Conservation (phyloP, 1,284 basidiomycete genomes). For the Pascua guehoae region DNA sequence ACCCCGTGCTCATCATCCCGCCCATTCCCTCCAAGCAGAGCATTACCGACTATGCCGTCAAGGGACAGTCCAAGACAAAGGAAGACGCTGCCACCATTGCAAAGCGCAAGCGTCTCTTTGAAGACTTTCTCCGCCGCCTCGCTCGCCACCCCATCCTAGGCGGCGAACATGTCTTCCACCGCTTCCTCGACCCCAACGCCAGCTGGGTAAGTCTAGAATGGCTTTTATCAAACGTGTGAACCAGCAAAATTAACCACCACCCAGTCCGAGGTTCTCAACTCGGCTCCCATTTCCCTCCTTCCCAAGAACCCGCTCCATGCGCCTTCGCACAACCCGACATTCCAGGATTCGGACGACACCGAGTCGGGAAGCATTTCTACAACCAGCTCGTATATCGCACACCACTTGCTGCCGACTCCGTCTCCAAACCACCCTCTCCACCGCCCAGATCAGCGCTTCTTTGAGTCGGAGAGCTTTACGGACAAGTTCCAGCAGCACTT, state of each 20-base stretch:
- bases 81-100: conserved; percentile 92
- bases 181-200: conserved; percentile 91
- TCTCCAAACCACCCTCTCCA: conserved; percentile 79
- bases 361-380: conserved; percentile 24
- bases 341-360: conserved; percentile 38
- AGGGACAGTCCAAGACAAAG: conserved; percentile 87
- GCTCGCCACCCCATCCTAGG: conserved; percentile 87
- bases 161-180: conserved; percentile 89
- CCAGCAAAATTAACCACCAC: too few species aligned
- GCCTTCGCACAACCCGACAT: conserved; percentile 86
- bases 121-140: conserved; percentile 88
- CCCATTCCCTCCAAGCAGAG: conserved; percentile 98
- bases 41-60: conserved; percentile 92
- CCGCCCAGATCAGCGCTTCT: conserved; percentile 86
- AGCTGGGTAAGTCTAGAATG: conserved; percentile 77
- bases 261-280: conserved; percentile 83
- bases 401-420: conserved; percentile 70
- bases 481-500: conserved; percentile 93
- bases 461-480: conserved; percentile 95
- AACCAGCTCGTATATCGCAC: conserved; percentile 46
- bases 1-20: conserved; percentile 94
- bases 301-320: conserved; percentile 96
- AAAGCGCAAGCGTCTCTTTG: conserved; percentile 86
- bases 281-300: conserved; percentile 80
- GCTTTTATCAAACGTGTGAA: not conserved